Base-by-base conservation (phyloP, 2,329 filamentous ascomycete species). In the Epichloe glyceriae region DNA sequence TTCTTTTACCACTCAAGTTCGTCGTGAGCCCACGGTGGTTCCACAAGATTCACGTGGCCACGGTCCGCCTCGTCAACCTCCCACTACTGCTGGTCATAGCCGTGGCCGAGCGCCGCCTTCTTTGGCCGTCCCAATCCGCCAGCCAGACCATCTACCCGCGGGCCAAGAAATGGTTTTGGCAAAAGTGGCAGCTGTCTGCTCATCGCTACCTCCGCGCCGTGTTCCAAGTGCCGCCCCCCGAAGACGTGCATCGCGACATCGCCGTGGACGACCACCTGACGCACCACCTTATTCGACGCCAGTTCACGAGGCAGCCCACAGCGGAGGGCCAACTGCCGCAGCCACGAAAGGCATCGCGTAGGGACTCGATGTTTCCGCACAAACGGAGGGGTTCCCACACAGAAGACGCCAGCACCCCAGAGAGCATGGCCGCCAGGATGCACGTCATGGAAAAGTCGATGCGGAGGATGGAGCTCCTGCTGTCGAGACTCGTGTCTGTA, bases 31-130 rank as follows among this genome's bases (percentile, higher is more conserved):
- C 85, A 0, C 81, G 88, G 43, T 91, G 86, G 86, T 93, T 93
- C 62, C 88, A 94, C 71, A 93, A 91, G 67, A 85, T 91, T 60
- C 89, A 94, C 62, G 86, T 94, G 52, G 79, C 82, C 52, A 78
- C 79, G 10, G 83, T 93, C 20, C 81, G 86, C 38, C 69, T 82
- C 8, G 75, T 90, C 59, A 93, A 93, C 64, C 73, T 86, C 2
- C 88, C 88, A 0, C 70, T 90, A 5, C 73, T 94, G 2, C 73
- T 91, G 4, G 58, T 84, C 53, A 85, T 94, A 53, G 80, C 82
- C 17, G 67, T 82, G 19, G 76, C 82, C 54, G 88, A 94, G 65
- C 80, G 88, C 47, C 76, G 78, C 5, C 71, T 80, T 10, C 74
- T 90, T 15, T 88, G 85, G 84, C 66, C 62, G 44, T 60, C 55